Conservation (phyloP, 176 grass and related monocot genomes). For the Musa acuminata region DNA sequence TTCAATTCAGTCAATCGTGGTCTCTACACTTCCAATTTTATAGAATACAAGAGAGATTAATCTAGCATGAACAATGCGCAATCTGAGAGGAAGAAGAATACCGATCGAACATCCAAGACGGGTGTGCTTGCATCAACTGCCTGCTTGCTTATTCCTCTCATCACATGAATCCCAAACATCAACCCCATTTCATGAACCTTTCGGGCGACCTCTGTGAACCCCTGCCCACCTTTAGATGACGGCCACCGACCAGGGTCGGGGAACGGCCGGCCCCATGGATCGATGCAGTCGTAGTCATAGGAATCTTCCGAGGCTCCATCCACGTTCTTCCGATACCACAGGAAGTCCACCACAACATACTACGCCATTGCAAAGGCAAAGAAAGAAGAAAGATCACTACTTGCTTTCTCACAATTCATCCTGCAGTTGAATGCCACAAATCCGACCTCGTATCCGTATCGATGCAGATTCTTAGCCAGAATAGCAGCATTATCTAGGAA, state of each 20-base stretch:
- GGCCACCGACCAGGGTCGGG: constrained; percentile 76
- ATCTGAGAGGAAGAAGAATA: constrained; percentile 20
- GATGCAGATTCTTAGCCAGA: constrained; percentile 51
- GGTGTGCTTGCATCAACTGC: constrained; percentile 45
- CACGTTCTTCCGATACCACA: constrained; percentile 76
- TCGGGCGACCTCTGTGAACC: constrained; percentile 46
- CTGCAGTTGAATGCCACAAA: neutral
- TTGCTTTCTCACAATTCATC: neutral
- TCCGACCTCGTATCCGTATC: constrained; percentile 66
- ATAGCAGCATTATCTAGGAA: constrained; percentile 69
- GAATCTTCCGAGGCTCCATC: constrained; percentile 52
- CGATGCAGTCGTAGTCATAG: constrained; percentile 67
- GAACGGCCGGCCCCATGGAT: constrained; percentile 72
- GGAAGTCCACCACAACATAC: constrained; percentile 79
- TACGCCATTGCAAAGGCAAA: constrained; percentile 12
- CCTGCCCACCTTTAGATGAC: constrained; percentile 50
- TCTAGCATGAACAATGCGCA: too few relatives aligned
- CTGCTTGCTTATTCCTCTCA: constrained; percentile 78
- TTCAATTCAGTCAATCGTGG: too few relatives aligned
- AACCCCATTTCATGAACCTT: constrained; percentile 77
- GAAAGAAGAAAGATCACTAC: neutral
- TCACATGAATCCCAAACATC: constrained; percentile 89
- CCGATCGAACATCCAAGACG: constrained; percentile 63
- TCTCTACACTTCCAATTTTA: too few relatives aligned
- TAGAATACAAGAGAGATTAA: too few relatives aligned